Percentiles rank a stretch among this genome's conserved stretches.
phyloP scores from a whole-genome alignment of 192 early-diverging fungal genomes.

The Gaertneriomyces sp. region DNA sequence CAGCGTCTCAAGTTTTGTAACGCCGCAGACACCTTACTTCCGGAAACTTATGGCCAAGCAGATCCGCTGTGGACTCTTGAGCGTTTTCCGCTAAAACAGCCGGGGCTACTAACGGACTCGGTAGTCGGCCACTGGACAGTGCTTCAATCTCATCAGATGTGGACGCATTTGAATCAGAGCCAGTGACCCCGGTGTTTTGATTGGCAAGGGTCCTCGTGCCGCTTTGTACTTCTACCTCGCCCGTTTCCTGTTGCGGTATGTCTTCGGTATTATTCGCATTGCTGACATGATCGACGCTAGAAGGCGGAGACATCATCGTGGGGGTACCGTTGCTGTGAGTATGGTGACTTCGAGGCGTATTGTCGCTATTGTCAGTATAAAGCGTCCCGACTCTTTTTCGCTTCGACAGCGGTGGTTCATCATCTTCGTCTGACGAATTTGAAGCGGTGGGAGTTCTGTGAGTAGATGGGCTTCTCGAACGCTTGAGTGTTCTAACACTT shows the following conservation, averaged over 20 bases:
- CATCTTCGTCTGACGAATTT: background rate
- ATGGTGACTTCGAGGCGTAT: background rate
- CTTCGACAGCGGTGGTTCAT: conserved; percentile 1
- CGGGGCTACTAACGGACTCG: background rate
- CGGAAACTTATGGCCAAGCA: background rate
- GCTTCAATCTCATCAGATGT: background rate
- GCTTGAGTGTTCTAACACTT: too few relatives aligned
- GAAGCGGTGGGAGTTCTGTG: too few relatives aligned
- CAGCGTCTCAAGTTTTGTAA: background rate
- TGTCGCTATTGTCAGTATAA: background rate
- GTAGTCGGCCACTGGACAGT: background rate
- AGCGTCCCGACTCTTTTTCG: conserved; percentile 1
- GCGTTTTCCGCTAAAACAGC: background rate
- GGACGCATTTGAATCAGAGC: background rate
- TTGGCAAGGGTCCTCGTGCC: background rate
- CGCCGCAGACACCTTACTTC: background rate
- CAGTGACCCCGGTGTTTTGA: background rate
- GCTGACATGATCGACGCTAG: background rate
- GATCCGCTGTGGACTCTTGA: background rate
- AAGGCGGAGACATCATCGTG: background rate
- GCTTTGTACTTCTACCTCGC: background rate
- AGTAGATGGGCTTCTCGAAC: too few relatives aligned
- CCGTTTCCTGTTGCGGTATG: too few relatives aligned
- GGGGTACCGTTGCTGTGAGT: background rate
- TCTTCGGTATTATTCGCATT: too few relatives aligned